These are phyloP conservation scores for Claviceps fusiformis DNA, from an alignment of 2,329 filamentous ascomycete species.

Conservation along the genomic window DNA sequence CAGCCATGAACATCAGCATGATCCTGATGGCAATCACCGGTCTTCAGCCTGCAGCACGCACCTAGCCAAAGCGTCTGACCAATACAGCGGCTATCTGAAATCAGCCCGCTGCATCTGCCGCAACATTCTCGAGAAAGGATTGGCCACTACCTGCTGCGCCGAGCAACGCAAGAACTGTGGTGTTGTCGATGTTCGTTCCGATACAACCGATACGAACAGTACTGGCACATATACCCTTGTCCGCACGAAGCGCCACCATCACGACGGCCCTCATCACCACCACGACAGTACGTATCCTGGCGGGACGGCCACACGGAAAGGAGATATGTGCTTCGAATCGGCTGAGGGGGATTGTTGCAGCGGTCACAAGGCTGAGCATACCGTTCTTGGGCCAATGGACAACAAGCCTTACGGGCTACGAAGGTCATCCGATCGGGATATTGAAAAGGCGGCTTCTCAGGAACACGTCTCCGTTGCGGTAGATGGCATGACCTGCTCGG, in stretches of 20 bases:
- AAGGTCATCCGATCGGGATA: slow-evolving; percentile 6
- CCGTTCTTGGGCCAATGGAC: neutral
- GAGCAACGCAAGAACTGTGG: slow-evolving; percentile 3
- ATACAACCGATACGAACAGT: neutral
- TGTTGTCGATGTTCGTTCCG: neutral
- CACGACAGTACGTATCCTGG: slow-evolving; percentile 11
- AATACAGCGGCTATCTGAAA: slow-evolving; percentile 22
- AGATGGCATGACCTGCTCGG: slow-evolving; percentile 24
- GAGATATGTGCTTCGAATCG: slow-evolving; percentile 1
- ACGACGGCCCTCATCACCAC: slow-evolving; percentile 9
- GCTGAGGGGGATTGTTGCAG: slow-evolving; percentile 7
- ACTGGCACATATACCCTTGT: slow-evolving; percentile 1
- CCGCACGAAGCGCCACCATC: slow-evolving; percentile 2
- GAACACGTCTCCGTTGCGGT: slow-evolving; percentile 18
- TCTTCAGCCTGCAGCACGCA: slow-evolving; percentile 19
- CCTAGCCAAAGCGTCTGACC: slow-evolving; percentile 18
- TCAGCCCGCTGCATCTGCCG: slow-evolving; percentile 25
- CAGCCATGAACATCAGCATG: slow-evolving; percentile 15
- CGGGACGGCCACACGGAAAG: slow-evolving; percentile 8
- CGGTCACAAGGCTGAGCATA: slow-evolving; percentile 5
- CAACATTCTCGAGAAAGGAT: slow-evolving; percentile 16
- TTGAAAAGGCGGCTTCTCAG: slow-evolving; percentile 13
- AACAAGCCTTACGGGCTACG: neutral
- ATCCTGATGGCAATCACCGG: slow-evolving; percentile 13
- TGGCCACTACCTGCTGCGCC: slow-evolving; percentile 16